phyloP scores from a whole-genome alignment of 805 yeast genomes.

The Wickerhamiella azymoides region DNA sequence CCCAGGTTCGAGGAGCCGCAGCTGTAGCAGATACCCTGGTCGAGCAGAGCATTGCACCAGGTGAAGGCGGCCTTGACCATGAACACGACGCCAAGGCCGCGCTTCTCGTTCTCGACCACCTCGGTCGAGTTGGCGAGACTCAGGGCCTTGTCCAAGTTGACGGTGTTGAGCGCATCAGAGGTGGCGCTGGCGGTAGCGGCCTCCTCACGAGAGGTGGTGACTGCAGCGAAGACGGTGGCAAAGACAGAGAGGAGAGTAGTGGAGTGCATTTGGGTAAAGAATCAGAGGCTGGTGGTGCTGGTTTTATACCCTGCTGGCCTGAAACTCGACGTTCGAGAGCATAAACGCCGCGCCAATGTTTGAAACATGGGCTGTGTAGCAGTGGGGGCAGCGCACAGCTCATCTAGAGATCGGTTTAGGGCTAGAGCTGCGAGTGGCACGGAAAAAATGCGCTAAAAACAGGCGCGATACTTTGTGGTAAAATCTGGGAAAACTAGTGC shows the following conservation, averaged over 20 bases:
- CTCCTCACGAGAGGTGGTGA: conserved; percentile 22
- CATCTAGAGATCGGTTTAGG: too few species aligned
- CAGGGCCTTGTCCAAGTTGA: background rate
- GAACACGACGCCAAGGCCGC: background rate
- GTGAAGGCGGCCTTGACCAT: background rate
- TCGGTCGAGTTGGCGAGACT: background rate
- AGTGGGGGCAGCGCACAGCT: too few species aligned
- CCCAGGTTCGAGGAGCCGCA: background rate
- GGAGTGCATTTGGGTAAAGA: background rate
- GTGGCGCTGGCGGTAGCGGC: conserved; percentile 12
- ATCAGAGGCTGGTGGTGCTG: background rate
- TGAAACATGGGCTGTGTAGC: too few species aligned
- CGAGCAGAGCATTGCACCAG: background rate
- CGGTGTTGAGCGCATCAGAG: background rate
- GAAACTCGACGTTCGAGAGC: too few species aligned
- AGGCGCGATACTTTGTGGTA: too few species aligned
- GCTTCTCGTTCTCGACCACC: background rate
- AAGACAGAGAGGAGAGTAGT: background rate
- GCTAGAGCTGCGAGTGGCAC: too few species aligned
- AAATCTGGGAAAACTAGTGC: too few species aligned
- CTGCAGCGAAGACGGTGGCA: conserved; percentile 7
- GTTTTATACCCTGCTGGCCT: background rate
- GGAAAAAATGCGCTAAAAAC: too few species aligned
- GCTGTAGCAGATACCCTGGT: background rate
- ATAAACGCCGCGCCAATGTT: too few species aligned